phyloP scores from a whole-genome alignment of 768 basidiomycete genomes.

The Mycena indigotica region DNA sequence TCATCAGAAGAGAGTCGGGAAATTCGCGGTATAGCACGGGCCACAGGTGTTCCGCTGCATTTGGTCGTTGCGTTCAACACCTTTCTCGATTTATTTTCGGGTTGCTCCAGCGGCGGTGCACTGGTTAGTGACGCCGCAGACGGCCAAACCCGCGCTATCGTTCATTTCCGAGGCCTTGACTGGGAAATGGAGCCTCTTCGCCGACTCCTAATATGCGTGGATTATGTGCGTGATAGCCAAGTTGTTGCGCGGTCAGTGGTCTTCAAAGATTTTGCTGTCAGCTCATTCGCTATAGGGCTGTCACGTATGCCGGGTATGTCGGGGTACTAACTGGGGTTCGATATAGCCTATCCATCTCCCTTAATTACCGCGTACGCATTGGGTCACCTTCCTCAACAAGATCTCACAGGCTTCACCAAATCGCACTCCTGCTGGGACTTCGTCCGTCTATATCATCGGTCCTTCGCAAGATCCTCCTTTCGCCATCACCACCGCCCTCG shows the following conservation, averaged over 20 bases:
- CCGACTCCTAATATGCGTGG: constrained; percentile 35
- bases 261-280: background rate
- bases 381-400: constrained; percentile 29
- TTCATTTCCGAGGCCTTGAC: constrained; percentile 42
- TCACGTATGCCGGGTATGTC: constrained; percentile 43
- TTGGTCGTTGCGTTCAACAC: constrained; percentile 43
- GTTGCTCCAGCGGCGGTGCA: constrained; percentile 41
- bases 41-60: constrained; percentile 32
- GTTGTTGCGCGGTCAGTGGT: constrained; percentile 36
- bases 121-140: constrained; percentile 25
- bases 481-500: constrained; percentile 28
- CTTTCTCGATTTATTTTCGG: constrained; percentile 41
- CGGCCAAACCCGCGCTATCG: constrained; percentile 24
- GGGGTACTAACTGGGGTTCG: constrained; percentile 42
- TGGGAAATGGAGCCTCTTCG: constrained; percentile 42
- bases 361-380: constrained; percentile 37
- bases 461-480: constrained; percentile 35
- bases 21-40: constrained; percentile 34
- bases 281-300: constrained; percentile 26
- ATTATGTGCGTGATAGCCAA: constrained; percentile 35
- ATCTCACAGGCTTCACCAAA: constrained; percentile 33
- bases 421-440: constrained; percentile 33
- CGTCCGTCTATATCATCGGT: constrained; percentile 36
- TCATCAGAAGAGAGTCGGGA: constrained; percentile 38
- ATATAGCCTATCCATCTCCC: constrained; percentile 37